Conservation (phyloP, 1,139 yeast genomes). For the Geotrichum reessii region DNA sequence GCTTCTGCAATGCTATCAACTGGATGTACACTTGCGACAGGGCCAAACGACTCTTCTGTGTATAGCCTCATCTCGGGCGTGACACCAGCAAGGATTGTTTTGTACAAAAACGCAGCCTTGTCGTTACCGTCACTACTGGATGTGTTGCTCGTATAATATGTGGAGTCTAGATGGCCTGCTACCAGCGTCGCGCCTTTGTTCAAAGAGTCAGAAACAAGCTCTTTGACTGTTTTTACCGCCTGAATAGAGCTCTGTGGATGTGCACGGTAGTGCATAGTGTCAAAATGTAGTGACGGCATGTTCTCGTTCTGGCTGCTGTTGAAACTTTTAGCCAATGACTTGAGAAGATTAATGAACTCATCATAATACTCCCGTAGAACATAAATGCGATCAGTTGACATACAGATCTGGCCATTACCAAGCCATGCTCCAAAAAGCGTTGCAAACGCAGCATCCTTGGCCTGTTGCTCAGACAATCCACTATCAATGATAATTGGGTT, state of each 20-base stretch:
- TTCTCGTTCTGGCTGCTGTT: constrained; percentile 5
- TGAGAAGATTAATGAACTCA: constrained; percentile 45
- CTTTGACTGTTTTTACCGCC: constrained; percentile 31
- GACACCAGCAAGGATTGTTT: constrained; percentile 38
- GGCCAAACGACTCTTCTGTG: constrained; percentile 46
- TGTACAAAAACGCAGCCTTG: constrained; percentile 27
- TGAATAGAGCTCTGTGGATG: constrained; percentile 33
- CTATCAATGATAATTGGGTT: constrained; percentile 79
- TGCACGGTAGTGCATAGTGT: background rate
- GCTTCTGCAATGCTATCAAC: constrained; percentile 32
- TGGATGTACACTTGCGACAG: constrained; percentile 40
- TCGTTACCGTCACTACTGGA: constrained; percentile 15
- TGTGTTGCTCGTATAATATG: background rate
- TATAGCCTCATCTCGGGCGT: constrained; percentile 37
- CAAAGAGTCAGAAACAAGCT: constrained; percentile 42
- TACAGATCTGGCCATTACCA: constrained; percentile 83
- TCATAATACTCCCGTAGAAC: constrained; percentile 60
- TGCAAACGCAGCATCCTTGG: constrained; percentile 48
- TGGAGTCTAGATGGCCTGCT: constrained; percentile 23
- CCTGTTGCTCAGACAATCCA: constrained; percentile 26
- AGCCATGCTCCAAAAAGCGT: constrained; percentile 74
- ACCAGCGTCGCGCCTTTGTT: constrained; percentile 41
- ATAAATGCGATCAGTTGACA: constrained; percentile 71
- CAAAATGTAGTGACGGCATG: constrained; percentile 11
- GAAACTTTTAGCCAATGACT: constrained; percentile 4